Evolutionary conservation across 1,284 basidiomycete species (phyloP).

Genomic region (Irpex rosettiformis): DNA sequence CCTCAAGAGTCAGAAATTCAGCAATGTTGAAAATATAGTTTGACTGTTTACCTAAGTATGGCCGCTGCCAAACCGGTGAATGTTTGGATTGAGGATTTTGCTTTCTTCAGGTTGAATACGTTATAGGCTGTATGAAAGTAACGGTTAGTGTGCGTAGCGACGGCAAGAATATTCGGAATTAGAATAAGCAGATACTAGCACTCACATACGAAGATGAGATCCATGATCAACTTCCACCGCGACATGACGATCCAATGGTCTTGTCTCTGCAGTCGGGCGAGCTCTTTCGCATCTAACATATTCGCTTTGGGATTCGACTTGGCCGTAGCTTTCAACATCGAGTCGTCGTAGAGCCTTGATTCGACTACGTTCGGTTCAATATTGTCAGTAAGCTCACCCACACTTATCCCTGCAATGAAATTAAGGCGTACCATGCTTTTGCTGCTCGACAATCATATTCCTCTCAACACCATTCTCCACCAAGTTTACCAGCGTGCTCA

Average conservation of each 20-base stretch:
- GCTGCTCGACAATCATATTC: conserved; percentile 57
- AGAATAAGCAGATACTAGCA: conserved; percentile 17
- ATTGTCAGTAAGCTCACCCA: conserved; percentile 4
- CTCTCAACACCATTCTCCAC: conserved; percentile 79
- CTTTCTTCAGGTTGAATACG: conserved; percentile 55
- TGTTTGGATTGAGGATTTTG: conserved; percentile 58
- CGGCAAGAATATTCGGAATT: not conserved
- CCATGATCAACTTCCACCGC: conserved; percentile 70
- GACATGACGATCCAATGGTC: conserved; percentile 73
- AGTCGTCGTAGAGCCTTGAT: conserved; percentile 66
- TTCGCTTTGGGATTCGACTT: conserved; percentile 60
- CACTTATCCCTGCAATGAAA: no score
- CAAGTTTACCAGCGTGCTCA: conserved; percentile 69
- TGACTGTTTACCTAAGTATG: conserved; percentile 60
- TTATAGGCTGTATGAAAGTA: conserved; percentile 42
- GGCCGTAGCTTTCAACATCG: conserved; percentile 64
- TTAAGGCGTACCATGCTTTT: conserved; percentile 62
- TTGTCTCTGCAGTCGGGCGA: conserved; percentile 60
- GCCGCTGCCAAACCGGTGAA: conserved; percentile 65
- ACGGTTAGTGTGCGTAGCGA: conserved; percentile 1
- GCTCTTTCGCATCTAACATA: conserved; percentile 68
- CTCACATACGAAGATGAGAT: conserved; percentile 82
- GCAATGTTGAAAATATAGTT: not conserved
- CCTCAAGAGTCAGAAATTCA: not conserved
- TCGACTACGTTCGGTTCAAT: conserved; percentile 45